A percentile compares a stretch with the other conserved stretches of the same genome.
Conservation (phyloP, 805 yeast genomes). For the Yueomyces sinensis region DNA sequence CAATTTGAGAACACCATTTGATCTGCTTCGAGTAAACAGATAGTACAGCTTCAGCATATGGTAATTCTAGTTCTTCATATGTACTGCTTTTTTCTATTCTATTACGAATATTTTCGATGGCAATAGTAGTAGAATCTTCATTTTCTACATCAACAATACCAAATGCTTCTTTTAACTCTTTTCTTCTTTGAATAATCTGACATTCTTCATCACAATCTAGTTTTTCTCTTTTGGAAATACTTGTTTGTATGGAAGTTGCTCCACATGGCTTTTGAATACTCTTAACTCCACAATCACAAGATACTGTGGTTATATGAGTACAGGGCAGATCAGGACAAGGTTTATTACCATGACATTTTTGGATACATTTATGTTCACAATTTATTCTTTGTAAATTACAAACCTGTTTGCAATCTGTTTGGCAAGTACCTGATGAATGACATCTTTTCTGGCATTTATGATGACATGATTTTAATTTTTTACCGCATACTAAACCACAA, state of each 20-base stretch:
- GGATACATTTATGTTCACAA: constrained; percentile 60
- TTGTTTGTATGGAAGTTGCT: constrained; percentile 26
- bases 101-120: constrained; percentile 8
- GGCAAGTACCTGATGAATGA: constrained; percentile 48
- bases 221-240: constrained; percentile 24
- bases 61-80: constrained; percentile 18
- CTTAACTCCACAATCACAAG: constrained; percentile 56
- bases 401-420: constrained; percentile 38
- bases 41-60: constrained; percentile 35
- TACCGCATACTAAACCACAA: constrained; percentile 55
- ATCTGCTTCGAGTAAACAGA: constrained; percentile 39
- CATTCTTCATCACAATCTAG: constrained; percentile 65
- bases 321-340: constrained; percentile 47
- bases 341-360: constrained; percentile 49
- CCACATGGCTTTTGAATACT: constrained; percentile 41
- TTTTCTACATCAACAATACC: constrained; percentile 14
- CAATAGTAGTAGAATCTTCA: constrained; percentile 1
- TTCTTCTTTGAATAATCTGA: constrained; percentile 44
- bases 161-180: constrained; percentile 51
- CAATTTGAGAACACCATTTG: constrained; percentile 59
- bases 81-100: constrained; percentile 14
- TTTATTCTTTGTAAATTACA: constrained; percentile 40
- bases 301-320: constrained; percentile 32
- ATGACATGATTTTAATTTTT: constrained; percentile 32
- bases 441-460: constrained; percentile 44